Conservation (phyloP, 2,329 filamentous ascomycete species). For the Corniculantispora saksenae region DNA sequence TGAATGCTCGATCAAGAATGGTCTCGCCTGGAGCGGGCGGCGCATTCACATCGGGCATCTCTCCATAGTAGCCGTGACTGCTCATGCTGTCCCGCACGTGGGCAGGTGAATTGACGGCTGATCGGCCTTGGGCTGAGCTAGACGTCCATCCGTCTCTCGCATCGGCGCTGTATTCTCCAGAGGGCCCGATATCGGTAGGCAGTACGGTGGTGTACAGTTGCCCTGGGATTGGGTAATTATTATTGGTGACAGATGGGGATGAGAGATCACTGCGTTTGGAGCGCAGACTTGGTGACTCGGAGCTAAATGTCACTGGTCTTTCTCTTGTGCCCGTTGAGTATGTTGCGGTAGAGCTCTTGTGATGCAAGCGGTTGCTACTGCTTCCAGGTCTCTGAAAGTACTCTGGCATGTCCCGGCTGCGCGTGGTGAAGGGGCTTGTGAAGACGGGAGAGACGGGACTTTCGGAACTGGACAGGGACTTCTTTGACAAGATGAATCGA, state of each 20-base stretch:
- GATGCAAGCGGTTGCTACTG: slow-evolving; percentile 41
- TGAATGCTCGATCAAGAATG: slow-evolving; percentile 67
- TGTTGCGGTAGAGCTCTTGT: slow-evolving; percentile 51
- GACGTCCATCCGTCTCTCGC: slow-evolving; percentile 56
- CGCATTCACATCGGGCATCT: slow-evolving; percentile 47
- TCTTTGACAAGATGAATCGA: slow-evolving; percentile 50
- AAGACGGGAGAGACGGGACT: slow-evolving; percentile 57
- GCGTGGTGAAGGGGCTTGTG: slow-evolving; percentile 52
- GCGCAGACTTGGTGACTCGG: slow-evolving; percentile 60
- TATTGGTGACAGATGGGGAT: slow-evolving; percentile 53
- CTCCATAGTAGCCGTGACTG: slow-evolving; percentile 45
- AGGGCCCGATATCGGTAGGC: slow-evolving; percentile 57
- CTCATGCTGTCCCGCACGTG: slow-evolving; percentile 56
- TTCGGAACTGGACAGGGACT: slow-evolving; percentile 48
- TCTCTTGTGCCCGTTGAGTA: slow-evolving; percentile 50
- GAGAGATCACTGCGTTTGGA: slow-evolving; percentile 65
- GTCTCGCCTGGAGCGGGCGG: slow-evolving; percentile 61
- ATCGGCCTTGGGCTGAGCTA: slow-evolving; percentile 60
- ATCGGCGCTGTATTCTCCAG: slow-evolving; percentile 56
- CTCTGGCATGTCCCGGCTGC: slow-evolving; percentile 43
- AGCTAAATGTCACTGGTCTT: slow-evolving; percentile 53
- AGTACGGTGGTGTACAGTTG: slow-evolving; percentile 54
- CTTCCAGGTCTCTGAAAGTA: slow-evolving; percentile 47
- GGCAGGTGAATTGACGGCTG: slow-evolving; percentile 57
- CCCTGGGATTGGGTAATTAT: slow-evolving; percentile 40